Base-by-base conservation (phyloP, 805 yeast species). In the Metschnikowia colocasiae region DNA sequence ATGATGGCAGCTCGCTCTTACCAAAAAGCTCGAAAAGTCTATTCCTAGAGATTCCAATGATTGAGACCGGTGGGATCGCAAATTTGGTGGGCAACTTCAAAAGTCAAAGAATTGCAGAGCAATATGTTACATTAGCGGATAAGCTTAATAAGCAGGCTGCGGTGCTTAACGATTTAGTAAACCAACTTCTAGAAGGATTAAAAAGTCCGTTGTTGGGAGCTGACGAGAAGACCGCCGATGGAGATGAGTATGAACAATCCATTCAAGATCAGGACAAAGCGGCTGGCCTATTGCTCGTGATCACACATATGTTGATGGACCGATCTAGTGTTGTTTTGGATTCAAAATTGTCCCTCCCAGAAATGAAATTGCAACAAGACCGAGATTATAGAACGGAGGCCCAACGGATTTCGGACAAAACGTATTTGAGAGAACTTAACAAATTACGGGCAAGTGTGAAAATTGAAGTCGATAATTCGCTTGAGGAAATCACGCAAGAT, bases 201-300 rank as follows among this genome's bases (percentile, higher is more conserved):
- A 59, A 68, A 30, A 69, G 68, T n/a, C 81, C 81, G 0, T 69
- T 86, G 6, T 65, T 79, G 33, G 56, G 62, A 3, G 64, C 62
- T 27, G 83, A 36, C 6, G 50, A 81, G 43, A 64, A 65, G 27
- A 68, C 66, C 31, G 81, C 82, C 2, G 81, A 83, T 44, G 90
- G 91, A 12, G 85, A 81, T 42, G 97, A 90, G 58, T 94, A 91
- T 63, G 82, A 80, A 10, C 77, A 76, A 4, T 82, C 95, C 0
- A 69, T 92, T 41, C 79, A 80, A 35, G 83, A 79, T 40, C 98
- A 92, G 62, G 95, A 85, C 48, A 73, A 77, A 48, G 84, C 84
- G 0, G 79, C 80, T 34, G 73, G 79, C 0, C 75, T 80, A 47
- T 67, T 87, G 48, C 80, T 79, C 43, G 76, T 79, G 16, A 49